A percentile compares a stretch with the other conserved stretches of the same genome.
Evolutionary conservation across 2,329 filamentous ascomycete species (phyloP).

Genomic region (Botrytis galanthina): DNA sequence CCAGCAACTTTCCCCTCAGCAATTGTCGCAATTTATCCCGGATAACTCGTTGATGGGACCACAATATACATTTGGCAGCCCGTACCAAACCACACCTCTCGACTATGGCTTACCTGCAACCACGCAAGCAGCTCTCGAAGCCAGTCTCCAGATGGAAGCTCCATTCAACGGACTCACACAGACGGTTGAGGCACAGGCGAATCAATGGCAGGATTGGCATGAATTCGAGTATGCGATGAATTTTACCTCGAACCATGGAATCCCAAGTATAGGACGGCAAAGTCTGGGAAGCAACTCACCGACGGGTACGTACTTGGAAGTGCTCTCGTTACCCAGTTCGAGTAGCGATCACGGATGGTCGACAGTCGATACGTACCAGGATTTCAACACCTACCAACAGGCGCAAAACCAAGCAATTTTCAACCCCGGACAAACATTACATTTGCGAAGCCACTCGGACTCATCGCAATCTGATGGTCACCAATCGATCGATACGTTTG

Average conservation of each 20-base stretch:
- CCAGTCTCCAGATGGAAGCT: slow-evolving; percentile 58
- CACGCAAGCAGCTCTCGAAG: slow-evolving; percentile 60
- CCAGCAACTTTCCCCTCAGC: slow-evolving; percentile 35
- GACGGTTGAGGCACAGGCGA: slow-evolving; percentile 56
- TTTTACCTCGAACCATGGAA: slow-evolving; percentile 46
- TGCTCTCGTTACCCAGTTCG: slow-evolving; percentile 77
- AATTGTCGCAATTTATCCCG: slow-evolving; percentile 38
- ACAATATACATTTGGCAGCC: slow-evolving; percentile 36
- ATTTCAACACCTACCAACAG: slow-evolving; percentile 64
- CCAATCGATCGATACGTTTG: slow-evolving; percentile 56
- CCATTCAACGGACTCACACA: slow-evolving; percentile 59
- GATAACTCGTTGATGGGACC: slow-evolving; percentile 38
- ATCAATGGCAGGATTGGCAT: slow-evolving; percentile 72
- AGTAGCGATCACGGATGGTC: slow-evolving; percentile 84
- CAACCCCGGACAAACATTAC: slow-evolving; percentile 87
- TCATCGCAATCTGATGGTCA: slow-evolving; percentile 74
- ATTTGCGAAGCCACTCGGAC: slow-evolving; percentile 82
- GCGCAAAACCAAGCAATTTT: slow-evolving; percentile 68
- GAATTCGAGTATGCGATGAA: slow-evolving; percentile 72
- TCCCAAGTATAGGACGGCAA: slow-evolving; percentile 47
- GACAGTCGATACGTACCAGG: slow-evolving; percentile 72
- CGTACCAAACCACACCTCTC: slow-evolving; percentile 38
- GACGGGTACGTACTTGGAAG: slow-evolving; percentile 78
- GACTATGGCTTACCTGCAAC: slow-evolving; percentile 44
- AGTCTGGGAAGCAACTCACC: slow-evolving; percentile 64